Evolutionary conservation across 768 basidiomycete genomes (phyloP), one percentile per base, ranked within the genome.

Genomic region (Clavaria fumosa): DNA sequence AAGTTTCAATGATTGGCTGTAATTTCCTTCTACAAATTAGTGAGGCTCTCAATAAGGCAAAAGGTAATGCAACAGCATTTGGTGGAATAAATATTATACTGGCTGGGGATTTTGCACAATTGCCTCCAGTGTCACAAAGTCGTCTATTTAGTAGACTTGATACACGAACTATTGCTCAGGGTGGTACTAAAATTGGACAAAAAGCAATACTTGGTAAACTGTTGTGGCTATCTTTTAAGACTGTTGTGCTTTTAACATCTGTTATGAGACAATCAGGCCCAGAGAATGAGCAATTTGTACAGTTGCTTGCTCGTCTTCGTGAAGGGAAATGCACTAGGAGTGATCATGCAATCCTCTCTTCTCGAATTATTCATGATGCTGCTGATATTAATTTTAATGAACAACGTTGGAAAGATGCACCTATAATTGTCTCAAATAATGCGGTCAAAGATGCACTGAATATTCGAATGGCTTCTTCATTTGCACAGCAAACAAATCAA

Each of bases 61-160:
- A 37, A 7, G 42, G 44, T n/a, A 32, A 41, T 10, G 49, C 48
- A 23, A 28, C 33, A 6, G 43, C 55, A 3, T 64, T 60, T 52
- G 59, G 60, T 14, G 59, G 61, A 0, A 37, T 55, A 1, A 60
- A 54, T 35, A 46, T 64, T 23, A 59, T 64, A 17, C 47, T 63
- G 37, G 57, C 62, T 6, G 63, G 62, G 4, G 61, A 66, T 38
- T 63, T 66, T 52, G 62, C 59, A 1, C 62, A 66, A 34, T 38
- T 66, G 1, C 58, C 58, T 1, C 61, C 54, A 9, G 40, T 37
- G 35, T 38, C 36, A 23, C 6, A 18, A 18, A 35, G 36, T 12
- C 14, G 50, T 2, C 30, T 58, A 4, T 60, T 54, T 28, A 47
- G 39, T 28, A 43, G 15, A 7, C 41, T 52, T 19, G 43, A 44